These are phyloP conservation scores for Tephrocybe sp. DNA, from an alignment of 768 basidiomycete genomes.

Conservation along the genomic window DNA sequence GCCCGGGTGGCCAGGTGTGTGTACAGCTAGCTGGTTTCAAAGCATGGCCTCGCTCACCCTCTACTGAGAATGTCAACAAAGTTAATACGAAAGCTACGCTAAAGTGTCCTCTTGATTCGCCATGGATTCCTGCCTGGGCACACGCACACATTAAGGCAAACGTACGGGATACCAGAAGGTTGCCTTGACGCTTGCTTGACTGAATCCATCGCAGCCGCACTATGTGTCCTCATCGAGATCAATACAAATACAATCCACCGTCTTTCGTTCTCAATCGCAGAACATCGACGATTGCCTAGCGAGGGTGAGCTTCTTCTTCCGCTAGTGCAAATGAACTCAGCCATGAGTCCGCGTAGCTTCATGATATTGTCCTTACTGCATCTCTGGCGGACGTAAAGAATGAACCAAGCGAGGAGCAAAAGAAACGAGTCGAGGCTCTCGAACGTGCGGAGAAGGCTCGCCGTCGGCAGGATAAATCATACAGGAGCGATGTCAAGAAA, in stretches of 20 bases:
- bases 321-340: not conserved
- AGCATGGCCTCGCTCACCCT: no score
- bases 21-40: no score
- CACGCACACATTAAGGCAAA: constrained; percentile 40
- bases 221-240: constrained; percentile 68
- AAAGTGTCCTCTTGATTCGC: constrained; percentile 52
- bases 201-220: constrained; percentile 42
- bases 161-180: constrained; percentile 33
- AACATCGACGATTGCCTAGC: constrained; percentile 70
- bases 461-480: constrained; percentile 48
- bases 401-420: constrained; percentile 54
- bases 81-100: constrained; percentile 80
- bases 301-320: constrained; percentile 42
- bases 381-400: constrained; percentile 46
- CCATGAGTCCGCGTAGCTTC: constrained; percentile 43
- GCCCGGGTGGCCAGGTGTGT: constrained; percentile 78
- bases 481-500: constrained; percentile 51
- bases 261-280: constrained; percentile 72
- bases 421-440: constrained; percentile 47
- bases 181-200: not conserved
- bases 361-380: constrained; percentile 45
- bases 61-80: constrained; percentile 76
- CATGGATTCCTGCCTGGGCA: constrained; percentile 75
- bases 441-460: constrained; percentile 45
- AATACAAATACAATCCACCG: constrained; percentile 65